phyloP scores from a whole-genome alignment of 1,284 basidiomycete species.

The Termitomyces sp. region DNA sequence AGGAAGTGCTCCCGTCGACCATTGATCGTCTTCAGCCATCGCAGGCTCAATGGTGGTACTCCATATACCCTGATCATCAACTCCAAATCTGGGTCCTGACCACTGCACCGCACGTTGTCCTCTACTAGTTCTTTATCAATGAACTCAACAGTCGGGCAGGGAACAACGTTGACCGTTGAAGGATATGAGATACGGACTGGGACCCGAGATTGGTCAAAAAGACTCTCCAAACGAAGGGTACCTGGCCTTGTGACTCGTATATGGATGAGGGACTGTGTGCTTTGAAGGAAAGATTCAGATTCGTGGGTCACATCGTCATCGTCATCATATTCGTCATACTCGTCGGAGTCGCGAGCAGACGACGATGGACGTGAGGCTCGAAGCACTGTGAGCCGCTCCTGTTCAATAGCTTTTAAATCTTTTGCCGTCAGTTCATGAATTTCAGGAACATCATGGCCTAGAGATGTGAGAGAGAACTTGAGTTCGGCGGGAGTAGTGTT shows the following conservation, averaged over 20 bases:
- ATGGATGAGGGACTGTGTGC: constrained; percentile 69
- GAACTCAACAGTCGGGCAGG: constrained; percentile 78
- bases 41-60: constrained; percentile 73
- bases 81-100: constrained; percentile 58
- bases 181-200: constrained; percentile 63
- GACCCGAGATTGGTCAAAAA: constrained; percentile 65
- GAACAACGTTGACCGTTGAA: constrained; percentile 70
- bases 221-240: constrained; percentile 64
- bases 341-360: constrained; percentile 40
- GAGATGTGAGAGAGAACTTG: constrained; percentile 72
- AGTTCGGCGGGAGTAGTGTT: constrained; percentile 79
- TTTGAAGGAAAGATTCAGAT: constrained; percentile 45
- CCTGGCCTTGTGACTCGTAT: constrained; percentile 71
- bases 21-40: constrained; percentile 69
- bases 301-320: constrained; percentile 35
- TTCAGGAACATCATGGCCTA: constrained; percentile 52
- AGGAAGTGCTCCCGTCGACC: constrained; percentile 62
- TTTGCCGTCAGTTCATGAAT: constrained; percentile 52
- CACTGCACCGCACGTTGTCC: constrained; percentile 64
- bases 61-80: constrained; percentile 70
- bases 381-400: constrained; percentile 45
- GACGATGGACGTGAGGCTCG: constrained; percentile 40
- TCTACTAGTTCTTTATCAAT: constrained; percentile 38
- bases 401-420: constrained; percentile 64
- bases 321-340: constrained; percentile 58